Percentiles rank a stretch among this genome's conserved stretches.
phyloP scores from a whole-genome alignment of 331 rosid species.

The Malus hybrid region DNA sequence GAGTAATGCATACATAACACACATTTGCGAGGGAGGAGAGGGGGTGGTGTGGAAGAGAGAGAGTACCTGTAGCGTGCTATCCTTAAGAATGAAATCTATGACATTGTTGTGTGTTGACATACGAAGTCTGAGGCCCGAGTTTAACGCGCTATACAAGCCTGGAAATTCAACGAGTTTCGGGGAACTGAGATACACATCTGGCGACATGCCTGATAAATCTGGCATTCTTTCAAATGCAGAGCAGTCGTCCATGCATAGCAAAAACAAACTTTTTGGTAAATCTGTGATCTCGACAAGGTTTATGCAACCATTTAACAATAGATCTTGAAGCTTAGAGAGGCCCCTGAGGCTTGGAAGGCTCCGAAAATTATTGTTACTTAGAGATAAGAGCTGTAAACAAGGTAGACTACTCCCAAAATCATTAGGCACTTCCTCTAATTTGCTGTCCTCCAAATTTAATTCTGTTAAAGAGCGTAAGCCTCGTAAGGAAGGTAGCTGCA shows the following conservation, averaged over 20 bases:
- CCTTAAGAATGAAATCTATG: no score
- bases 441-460: accelerated
- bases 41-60: no score
- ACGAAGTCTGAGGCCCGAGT: no score
- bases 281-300: background rate
- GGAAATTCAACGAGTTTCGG: background rate
- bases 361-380: no score
- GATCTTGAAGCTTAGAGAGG: background rate
- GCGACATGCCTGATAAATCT: background rate
- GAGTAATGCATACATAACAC: no score
- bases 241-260: accelerated
- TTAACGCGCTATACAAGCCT: background rate
- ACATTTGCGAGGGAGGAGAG: no score
- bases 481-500: background rate
- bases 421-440: no score
- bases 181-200: background rate
- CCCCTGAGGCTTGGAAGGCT: background rate
- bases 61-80: no score
- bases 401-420: background rate
- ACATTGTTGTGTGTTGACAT: no score
- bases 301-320: background rate
- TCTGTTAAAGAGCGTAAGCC: background rate
- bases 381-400: background rate
- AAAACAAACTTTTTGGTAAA: no score
- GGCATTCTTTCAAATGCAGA: background rate